Evolutionary conservation across 2,329 filamentous ascomycete genomes (phyloP), one percentile per base, ranked within the genome.

Genomic region (Rosellinia necatrix): DNA sequence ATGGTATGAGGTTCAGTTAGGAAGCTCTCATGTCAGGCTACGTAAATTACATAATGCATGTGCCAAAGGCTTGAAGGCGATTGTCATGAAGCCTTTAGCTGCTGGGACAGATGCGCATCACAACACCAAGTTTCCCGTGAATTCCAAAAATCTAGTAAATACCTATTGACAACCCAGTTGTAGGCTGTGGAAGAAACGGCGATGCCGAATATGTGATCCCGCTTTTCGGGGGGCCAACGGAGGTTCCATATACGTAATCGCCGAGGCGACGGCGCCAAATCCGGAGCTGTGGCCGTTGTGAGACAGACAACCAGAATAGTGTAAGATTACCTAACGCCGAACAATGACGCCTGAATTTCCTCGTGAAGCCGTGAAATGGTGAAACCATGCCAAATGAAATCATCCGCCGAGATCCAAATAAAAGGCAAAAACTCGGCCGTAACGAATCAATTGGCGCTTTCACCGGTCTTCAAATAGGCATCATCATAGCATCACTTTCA

Each of bases 231-330:
- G 30, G 19, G 12, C 10, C n/a, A 25, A 35, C 57, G 57, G 57
- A 53, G 53, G 41, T 49, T 43, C 57, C 22, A 46, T 53, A 50
- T 34, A 19, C 41, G 54, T 49, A 54, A 56, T 57, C 37, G 49
- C 58, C 58, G 58, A 55, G 35, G 15, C 17, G 12, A 21, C 40
- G 38, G 48, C 21, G 22, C 19, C 40, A 53, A 49, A 38, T 49
- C 55, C 49, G 43, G 49, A 24, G 38, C 13, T 8, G 21, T 40
- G 12, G 12, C 22, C 13, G 41, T 38, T 38, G 27, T n/a, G n/a
- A n/a, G n/a, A 44, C 29, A 12, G 25, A 37, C 15, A 25, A 32
- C 10, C n/a, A n/a, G n/a, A 25, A 25, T 13, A 22, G 12, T 9
- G n/a, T 4, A 32, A 12, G 15, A 32, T 38, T 17, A 13, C 30